These are phyloP conservation scores for Spongospora subterranea DNA, from an alignment of 208 protist genomes.

Conservation along the genomic window DNA sequence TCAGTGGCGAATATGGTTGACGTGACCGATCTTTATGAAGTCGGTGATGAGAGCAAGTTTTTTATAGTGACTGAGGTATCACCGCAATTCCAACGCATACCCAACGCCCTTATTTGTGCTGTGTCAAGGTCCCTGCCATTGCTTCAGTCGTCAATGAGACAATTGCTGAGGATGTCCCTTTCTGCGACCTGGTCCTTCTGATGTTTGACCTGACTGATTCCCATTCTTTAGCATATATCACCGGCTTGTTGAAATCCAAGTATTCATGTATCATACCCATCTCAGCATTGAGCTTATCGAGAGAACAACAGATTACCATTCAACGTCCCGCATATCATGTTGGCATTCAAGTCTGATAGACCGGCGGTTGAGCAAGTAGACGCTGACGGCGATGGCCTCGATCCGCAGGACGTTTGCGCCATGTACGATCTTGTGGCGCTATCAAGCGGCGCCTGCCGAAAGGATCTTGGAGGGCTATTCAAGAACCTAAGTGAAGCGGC, in stretches of 20 bases:
- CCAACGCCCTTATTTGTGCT: not conserved
- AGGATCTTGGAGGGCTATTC: not conserved
- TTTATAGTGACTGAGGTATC: constrained; percentile 18
- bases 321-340: constrained; percentile 26
- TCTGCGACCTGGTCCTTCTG: constrained; percentile 36
- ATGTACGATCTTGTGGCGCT: constrained; percentile 3
- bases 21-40: constrained; percentile 6
- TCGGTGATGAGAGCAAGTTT: constrained; percentile 37
- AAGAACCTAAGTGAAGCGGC: not conserved
- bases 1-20: constrained; percentile 42
- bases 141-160: not conserved
- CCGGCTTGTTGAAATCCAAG: not conserved
- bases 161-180: not conserved
- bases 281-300: not conserved
- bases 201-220: constrained; percentile 26
- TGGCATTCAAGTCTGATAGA: constrained; percentile 40
- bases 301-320: not conserved
- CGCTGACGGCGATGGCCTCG: not conserved
- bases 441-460: not conserved
- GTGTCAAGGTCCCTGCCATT: constrained; percentile 11
- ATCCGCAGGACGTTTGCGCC: not conserved
- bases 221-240: not conserved
- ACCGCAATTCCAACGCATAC: not conserved
- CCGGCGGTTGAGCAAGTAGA: constrained; percentile 19
- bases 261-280: not conserved